Percentiles rank a stretch among this genome's conserved stretches.
Evolutionary conservation across 139 green algal genomes (phyloP).

Genomic region (Chlamydomonas applanata): DNA sequence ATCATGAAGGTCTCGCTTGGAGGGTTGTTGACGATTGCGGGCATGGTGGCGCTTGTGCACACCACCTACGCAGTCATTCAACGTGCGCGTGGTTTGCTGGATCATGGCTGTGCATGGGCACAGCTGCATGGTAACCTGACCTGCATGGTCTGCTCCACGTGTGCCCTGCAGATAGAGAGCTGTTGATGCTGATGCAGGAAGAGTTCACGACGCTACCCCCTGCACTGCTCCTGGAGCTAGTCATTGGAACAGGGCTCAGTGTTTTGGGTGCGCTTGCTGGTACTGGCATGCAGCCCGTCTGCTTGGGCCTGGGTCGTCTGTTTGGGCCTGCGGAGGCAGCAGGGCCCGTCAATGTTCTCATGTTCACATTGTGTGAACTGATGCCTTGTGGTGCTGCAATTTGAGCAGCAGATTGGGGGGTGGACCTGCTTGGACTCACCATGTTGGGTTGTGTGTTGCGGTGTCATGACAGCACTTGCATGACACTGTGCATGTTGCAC

Average conservation of each 20-base stretch:
- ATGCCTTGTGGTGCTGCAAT: no score
- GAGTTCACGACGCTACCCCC: neutral
- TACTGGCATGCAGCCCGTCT: no score
- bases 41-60: neutral
- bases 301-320: no score
- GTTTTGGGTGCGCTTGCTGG: neutral
- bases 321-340: no score
- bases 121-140: no score
- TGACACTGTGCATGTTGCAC: neutral
- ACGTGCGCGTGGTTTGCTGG: conserved; percentile 1
- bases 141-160: no score
- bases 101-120: neutral
- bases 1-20: neutral
- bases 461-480: neutral
- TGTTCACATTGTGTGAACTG: no score
- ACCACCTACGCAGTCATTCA: conserved; percentile 13
- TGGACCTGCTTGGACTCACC: no score
- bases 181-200: conserved; percentile 13
- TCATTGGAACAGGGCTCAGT: neutral
- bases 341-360: no score
- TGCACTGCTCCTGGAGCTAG: conserved; percentile 1
- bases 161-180: conserved; percentile 3
- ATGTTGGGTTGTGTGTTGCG: no score
- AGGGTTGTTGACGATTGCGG: neutral
- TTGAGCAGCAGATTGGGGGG: no score